A percentile compares a stretch with the other conserved stretches of the same genome.
Evolutionary conservation across 345 rosid genomes (phyloP).

Genomic region (Hypericum perforatum): DNA sequence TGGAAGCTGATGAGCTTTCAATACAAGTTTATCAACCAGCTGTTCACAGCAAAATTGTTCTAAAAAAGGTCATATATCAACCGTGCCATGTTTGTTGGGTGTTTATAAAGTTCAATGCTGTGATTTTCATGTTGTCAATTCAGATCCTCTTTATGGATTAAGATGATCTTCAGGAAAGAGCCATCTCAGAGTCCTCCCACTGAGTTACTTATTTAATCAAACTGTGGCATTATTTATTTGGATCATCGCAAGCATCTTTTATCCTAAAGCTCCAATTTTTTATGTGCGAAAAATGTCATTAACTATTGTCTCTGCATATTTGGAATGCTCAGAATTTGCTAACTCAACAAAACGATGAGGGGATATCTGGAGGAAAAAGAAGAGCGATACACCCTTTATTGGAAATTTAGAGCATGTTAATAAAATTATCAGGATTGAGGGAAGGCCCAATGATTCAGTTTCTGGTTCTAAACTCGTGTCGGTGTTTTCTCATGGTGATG

Average conservation of each 20-base stretch:
- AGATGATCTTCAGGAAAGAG: constrained; percentile 21
- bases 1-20: too few species aligned
- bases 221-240: constrained; percentile 14
- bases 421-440: constrained; percentile 17
- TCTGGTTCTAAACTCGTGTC: constrained; percentile 16
- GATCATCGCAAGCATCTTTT: constrained; percentile 14
- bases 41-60: constrained; percentile 16
- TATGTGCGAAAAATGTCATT: constrained; percentile 11
- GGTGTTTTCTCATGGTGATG: constrained; percentile 27
- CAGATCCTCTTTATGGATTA: constrained; percentile 24
- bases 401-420: constrained; percentile 20
- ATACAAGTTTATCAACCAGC: neutral
- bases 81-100: constrained; percentile 7
- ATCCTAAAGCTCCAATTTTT: constrained; percentile 16
- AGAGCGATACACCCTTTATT: constrained; percentile 24
- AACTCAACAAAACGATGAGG: constrained; percentile 24
- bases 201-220: constrained; percentile 16
- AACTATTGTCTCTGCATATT: constrained; percentile 12
- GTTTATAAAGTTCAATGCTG: constrained; percentile 14
- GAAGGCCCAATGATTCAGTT: constrained; percentile 19
- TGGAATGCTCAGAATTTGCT: constrained; percentile 11
- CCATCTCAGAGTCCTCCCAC: constrained; percentile 17
- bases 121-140: constrained; percentile 15
- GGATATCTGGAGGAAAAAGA: constrained; percentile 46
- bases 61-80: too few species aligned